These are phyloP conservation scores for Lentinula sp. DNA, from an alignment of 768 basidiomycete species.

Conservation along the genomic window DNA sequence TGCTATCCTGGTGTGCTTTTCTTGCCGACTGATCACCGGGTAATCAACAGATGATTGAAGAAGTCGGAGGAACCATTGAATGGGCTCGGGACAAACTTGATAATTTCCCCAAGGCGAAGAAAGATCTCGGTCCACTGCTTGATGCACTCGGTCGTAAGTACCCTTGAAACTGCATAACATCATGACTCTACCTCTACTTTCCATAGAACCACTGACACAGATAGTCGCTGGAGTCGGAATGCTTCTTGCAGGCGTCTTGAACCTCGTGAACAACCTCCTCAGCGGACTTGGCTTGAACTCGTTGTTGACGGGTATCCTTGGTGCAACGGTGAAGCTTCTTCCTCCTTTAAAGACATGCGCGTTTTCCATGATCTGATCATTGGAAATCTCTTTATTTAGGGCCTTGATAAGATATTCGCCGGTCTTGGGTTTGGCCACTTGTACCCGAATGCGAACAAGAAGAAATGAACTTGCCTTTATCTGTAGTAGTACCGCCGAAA, in stretches of 20 bases:
- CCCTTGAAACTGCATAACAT: not conserved
- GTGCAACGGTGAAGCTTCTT: slow-evolving; percentile 18
- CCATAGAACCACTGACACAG: slow-evolving; percentile 26
- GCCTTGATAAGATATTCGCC: slow-evolving; percentile 28
- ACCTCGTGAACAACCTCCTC: slow-evolving; percentile 26
- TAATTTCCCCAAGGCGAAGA: slow-evolving; percentile 30
- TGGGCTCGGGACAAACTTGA: slow-evolving; percentile 31
- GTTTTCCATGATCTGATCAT: not conserved
- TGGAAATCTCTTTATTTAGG: slow-evolving; percentile 9
- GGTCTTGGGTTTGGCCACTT: too few species aligned
- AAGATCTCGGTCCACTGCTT: slow-evolving; percentile 28
- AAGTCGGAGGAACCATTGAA: slow-evolving; percentile 30
- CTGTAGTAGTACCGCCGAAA: too few species aligned
- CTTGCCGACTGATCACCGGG: not conserved
- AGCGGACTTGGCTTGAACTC: slow-evolving; percentile 26
- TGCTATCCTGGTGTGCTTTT: too few species aligned
- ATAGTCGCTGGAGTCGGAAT: slow-evolving; percentile 32
- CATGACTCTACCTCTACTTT: too few species aligned
- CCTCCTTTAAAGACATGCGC: not conserved
- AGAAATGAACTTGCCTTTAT: too few species aligned
- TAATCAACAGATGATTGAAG: slow-evolving; percentile 22
- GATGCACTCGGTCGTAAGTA: slow-evolving; percentile 28
- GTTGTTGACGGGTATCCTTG: slow-evolving; percentile 23
- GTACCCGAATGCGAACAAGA: too few species aligned
- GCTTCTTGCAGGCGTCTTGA: slow-evolving; percentile 27